Evolutionary conservation across 1,284 basidiomycete genomes (phyloP), one percentile per base, ranked within the genome.

Genomic region (Ustilago cynodontis): DNA sequence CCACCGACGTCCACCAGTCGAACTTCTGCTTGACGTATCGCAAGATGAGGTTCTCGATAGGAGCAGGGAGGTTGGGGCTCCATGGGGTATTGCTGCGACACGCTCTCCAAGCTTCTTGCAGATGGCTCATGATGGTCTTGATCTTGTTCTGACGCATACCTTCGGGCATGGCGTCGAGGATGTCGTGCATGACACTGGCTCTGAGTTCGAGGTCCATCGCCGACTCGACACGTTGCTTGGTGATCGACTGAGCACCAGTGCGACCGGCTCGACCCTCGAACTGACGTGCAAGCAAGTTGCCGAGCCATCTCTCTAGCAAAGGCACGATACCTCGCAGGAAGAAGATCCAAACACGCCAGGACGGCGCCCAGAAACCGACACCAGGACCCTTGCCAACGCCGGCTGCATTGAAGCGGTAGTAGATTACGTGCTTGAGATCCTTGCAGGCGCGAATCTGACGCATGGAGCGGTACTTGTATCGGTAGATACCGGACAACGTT

Each of bases 31-130:
- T 99, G 90, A 99, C 96, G 88, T 99, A 99, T 59, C 97, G 93
- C 51, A 99, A 87, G 79, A 99, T 98, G 86, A 99, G 97, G 87
- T 98, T 99, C 88, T 99, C 97, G 78, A 99, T 97, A 8, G 97
- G 94, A 0, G 95, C 96, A 0, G 97, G 94, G 93, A 97, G 96
- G 59, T 94, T 94, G 13, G 94, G 94, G 87, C 95, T 95, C 94
- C 95, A 96, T 24, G 94, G 95, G 81, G 95, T 97, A 87, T 99
- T 99, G 11, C 97, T 97, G 88, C 99, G 99, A 95, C 95, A 98
- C 87, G 86, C 86, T 81, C 95, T 90, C 95, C 96, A 99, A 10
- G 95, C 96, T 87, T 99, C 97, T 2, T 94, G 96, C 73, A 99
- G 87, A 86, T 99, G 97, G 86, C 98, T 95, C 84, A 99, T 86